Base-by-base conservation (phyloP, 192 early-diverging fungal genomes). In the Jimgerdemannia flammicorona region DNA sequence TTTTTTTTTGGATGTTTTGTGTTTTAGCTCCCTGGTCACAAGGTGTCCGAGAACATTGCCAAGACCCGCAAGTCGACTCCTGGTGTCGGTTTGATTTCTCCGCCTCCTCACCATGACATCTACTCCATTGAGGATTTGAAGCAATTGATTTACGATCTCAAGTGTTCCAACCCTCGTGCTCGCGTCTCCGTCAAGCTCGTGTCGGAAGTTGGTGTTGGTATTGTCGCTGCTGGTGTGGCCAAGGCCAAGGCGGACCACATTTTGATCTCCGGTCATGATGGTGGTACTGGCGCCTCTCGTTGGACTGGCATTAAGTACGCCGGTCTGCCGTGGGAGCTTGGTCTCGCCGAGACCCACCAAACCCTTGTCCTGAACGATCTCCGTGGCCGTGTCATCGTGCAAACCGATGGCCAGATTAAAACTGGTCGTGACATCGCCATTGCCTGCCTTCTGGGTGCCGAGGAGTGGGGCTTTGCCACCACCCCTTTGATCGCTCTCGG, bases 261-360 rank as follows among this genome's bases (percentile, higher is more conserved):
- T 70, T 85, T 99, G 44, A 88, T 94, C 74, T 91, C 92, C 43
- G 98, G 98, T 20, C 98, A 99, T 80, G 98, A 99, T 83, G 98
- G 98, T 86, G 98, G 98, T 78, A 99, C 98, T 17, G 98, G 98
- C 73, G 98, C 98, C 18, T 93, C 93, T 29, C 91, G 96, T 71
- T 99, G 93, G 93, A 99, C 98, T 20, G 95, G 98, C 81, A 99
- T 99, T 83, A 96, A 98, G 84, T 96, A 98, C 75, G 96, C 98
- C 20, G 98, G 98, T 80, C 84, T 99, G 70, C 98, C 98, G 11
- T 99, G 98, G 98, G 98, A 99, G 87, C 87, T 99, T 42, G 98
- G 98, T 76, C 84, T 99, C 40, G 97, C 97, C n/a, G 98, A 99
- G 86, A 96, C 97, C 41, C 98, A 99, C 81, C 98, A 99, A 85